Evolutionary conservation across 768 basidiomycete species (phyloP).

Genomic region (Mycena olivaceomarginata): DNA sequence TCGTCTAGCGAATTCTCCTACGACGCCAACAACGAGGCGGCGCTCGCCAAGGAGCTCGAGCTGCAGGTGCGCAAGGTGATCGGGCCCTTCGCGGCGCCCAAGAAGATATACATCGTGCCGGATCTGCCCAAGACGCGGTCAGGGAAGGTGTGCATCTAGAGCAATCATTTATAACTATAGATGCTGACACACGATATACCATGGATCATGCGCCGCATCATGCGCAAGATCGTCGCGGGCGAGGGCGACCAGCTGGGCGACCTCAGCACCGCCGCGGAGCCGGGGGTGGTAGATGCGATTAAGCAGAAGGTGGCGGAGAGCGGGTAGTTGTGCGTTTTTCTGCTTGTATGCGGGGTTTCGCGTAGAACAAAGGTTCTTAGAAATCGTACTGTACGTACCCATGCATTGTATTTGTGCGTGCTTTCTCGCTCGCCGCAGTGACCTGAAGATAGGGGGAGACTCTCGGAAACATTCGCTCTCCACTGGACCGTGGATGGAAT

Average conservation of each 20-base stretch:
- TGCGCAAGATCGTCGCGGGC: constrained; percentile 97
- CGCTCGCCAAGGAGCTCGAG: constrained; percentile 89
- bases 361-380: too few species aligned
- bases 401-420: too few species aligned
- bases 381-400: too few species aligned
- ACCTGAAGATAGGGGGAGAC: too few species aligned
- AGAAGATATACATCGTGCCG: constrained; percentile 88
- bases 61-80: constrained; percentile 98
- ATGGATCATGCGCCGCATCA: constrained; percentile 94
- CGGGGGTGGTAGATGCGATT: constrained; percentile 88
- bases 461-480: too few species aligned
- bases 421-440: too few species aligned
- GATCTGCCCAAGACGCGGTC: constrained; percentile 97
- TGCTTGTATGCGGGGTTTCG: too few species aligned
- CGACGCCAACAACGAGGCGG: constrained; percentile 80
- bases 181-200: neutral
- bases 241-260: constrained; percentile 98
- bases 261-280: constrained; percentile 94
- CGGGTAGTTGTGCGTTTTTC: neutral
- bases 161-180: too few species aligned
- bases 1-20: constrained; percentile 83
- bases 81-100: constrained; percentile 97
- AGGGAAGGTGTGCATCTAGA: constrained; percentile 81
- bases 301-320: constrained; percentile 83
- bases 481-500: too few species aligned